phyloP scores from a whole-genome alignment of 208 protist species.

The Vickermania ingenoplastis region DNA sequence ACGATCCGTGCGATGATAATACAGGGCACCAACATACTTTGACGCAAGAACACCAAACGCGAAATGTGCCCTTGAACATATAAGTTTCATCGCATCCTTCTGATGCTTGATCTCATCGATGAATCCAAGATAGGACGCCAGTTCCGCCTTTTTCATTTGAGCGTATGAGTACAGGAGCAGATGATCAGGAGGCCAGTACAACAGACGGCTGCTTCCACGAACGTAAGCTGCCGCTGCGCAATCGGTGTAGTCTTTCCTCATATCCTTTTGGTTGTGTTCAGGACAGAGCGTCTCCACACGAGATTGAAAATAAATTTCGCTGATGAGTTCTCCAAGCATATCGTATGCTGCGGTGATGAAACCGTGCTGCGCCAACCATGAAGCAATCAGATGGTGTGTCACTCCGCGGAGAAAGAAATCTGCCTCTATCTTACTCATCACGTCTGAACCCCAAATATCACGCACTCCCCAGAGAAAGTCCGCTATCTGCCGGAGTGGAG shows the following conservation, averaged over 20 bases:
- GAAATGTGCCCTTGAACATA: constrained; percentile 42
- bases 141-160: constrained; percentile 42
- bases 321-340: constrained; percentile 24
- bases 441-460: constrained; percentile 24
- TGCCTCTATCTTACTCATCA: constrained; percentile 9
- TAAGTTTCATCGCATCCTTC: constrained; percentile 14
- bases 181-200: constrained; percentile 63
- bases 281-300: not conserved
- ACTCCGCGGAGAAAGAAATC: constrained; percentile 47
- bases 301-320: not conserved
- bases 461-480: constrained; percentile 25
- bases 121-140: constrained; percentile 49
- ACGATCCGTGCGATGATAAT: constrained; percentile 21
- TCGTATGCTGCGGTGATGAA: constrained; percentile 54
- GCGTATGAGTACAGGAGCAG: constrained; percentile 49
- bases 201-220: not conserved
- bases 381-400: constrained; percentile 34
- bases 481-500: constrained; percentile 17
- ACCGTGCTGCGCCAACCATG: constrained; percentile 27
- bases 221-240: not conserved
- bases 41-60: constrained; percentile 51
- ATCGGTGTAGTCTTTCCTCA: not conserved
- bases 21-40: constrained; percentile 35
- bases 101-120: constrained; percentile 14
- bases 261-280: not conserved